Evolutionary conservation across 768 basidiomycete genomes (phyloP).

Genomic region (Trametes punicea): DNA sequence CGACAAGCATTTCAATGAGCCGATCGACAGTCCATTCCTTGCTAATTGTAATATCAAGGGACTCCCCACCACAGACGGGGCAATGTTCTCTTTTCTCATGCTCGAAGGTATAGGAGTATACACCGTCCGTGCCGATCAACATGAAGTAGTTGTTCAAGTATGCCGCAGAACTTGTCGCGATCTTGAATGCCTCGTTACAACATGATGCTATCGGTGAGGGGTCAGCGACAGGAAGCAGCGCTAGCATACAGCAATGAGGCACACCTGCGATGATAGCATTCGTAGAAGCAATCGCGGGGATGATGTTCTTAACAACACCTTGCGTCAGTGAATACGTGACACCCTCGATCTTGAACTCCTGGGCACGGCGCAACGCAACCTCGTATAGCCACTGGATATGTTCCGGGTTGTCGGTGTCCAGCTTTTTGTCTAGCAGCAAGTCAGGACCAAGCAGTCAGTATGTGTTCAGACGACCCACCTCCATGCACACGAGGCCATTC

Average conservation of each 20-base stretch:
- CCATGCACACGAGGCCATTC: constrained; percentile 96
- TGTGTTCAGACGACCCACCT: constrained; percentile 45
- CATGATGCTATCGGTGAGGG: constrained; percentile 64
- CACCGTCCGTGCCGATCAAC: constrained; percentile 94
- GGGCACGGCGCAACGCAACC: constrained; percentile 75
- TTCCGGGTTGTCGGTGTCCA: constrained; percentile 97
- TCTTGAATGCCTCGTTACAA: constrained; percentile 99
- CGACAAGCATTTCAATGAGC: constrained; percentile 82
- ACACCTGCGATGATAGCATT: constrained; percentile 96
- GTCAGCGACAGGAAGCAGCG: background rate
- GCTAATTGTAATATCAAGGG: constrained; percentile 68
- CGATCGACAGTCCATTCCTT: constrained; percentile 78
- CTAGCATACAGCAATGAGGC: constrained; percentile 10
- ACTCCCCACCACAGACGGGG: constrained; percentile 94
- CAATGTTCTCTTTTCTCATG: constrained; percentile 91
- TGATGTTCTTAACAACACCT: constrained; percentile 99
- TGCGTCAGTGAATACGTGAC: constrained; percentile 98
- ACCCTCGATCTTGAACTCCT: constrained; percentile 95
- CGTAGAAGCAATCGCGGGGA: constrained; percentile 97
- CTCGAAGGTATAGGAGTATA: constrained; percentile 97
- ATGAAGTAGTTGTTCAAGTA: constrained; percentile 98
- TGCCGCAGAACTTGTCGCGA: constrained; percentile 92
- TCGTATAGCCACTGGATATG: constrained; percentile 93
- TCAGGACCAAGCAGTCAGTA: background rate
- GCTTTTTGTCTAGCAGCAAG: constrained; percentile 72